Conservation (phyloP, 345 rosid genomes). For the Punica granatum region DNA sequence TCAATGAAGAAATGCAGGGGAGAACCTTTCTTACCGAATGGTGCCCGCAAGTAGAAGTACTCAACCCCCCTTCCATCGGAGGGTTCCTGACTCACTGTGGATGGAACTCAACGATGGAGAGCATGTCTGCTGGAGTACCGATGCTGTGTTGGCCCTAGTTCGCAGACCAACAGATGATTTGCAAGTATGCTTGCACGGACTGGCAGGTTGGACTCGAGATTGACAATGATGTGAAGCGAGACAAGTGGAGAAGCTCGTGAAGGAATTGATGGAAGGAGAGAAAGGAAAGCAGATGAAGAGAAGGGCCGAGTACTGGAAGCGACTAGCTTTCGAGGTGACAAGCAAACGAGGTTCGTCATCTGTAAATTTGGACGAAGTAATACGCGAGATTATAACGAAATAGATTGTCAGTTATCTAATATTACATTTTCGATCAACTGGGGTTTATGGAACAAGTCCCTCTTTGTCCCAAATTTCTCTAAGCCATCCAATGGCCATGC, state of each 20-base stretch:
- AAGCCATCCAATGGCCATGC: too few species aligned
- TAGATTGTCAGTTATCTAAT: too few species aligned
- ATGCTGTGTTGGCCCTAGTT: slow-evolving; percentile 55
- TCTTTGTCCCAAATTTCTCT: too few species aligned
- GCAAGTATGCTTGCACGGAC: slow-evolving; percentile 28
- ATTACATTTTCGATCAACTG: too few species aligned
- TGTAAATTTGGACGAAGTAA: neutral
- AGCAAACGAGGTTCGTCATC: slow-evolving; percentile 17
- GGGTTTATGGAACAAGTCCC: too few species aligned
- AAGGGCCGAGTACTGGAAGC: slow-evolving; percentile 35
- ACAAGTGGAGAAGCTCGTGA: slow-evolving; percentile 30
- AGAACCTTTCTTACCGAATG: slow-evolving; percentile 30
- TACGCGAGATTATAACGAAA: neutral
- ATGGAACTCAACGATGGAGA: slow-evolving; percentile 48
- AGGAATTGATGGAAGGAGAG: slow-evolving; percentile 38
- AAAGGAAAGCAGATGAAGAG: slow-evolving; percentile 36
- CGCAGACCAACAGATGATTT: slow-evolving; percentile 45
- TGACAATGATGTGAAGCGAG: slow-evolving; percentile 32
- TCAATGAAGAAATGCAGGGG: slow-evolving; percentile 23
- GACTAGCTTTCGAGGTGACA: slow-evolving; percentile 16
- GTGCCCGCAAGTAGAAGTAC: slow-evolving; percentile 49
- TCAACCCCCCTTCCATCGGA: slow-evolving; percentile 35
- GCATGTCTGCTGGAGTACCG: slow-evolving; percentile 35
- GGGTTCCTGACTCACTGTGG: slow-evolving; percentile 51
- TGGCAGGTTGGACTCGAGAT: slow-evolving; percentile 52